A percentile compares a stretch with the other conserved stretches of the same genome.
These are phyloP conservation scores for Emmonsiellopsis sp. DNA, from an alignment of 2,329 filamentous ascomycete genomes.

Conservation along the genomic window DNA sequence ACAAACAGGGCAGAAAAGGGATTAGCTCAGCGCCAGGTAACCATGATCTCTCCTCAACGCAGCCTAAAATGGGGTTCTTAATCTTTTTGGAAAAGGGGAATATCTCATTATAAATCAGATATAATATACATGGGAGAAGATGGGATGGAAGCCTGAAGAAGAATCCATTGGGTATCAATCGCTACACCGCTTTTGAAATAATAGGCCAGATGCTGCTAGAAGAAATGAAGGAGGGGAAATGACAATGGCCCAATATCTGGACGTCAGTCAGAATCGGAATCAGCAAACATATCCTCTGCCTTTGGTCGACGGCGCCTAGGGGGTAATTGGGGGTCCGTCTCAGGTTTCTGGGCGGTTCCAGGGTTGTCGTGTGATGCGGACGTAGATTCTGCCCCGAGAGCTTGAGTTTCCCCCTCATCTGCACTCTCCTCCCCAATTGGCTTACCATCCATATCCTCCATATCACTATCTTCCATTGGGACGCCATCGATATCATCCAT, in stretches of 20 bases:
- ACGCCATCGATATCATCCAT: slow-evolving; percentile 36
- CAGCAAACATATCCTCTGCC: slow-evolving; percentile 81
- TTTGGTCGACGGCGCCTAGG: slow-evolving; percentile 54
- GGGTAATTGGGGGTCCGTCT: slow-evolving; percentile 20
- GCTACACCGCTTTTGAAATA: background rate
- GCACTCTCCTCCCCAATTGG: slow-evolving; percentile 39
- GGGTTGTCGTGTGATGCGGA: slow-evolving; percentile 14
- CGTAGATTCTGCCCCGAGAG: slow-evolving; percentile 18
- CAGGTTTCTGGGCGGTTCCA: slow-evolving; percentile 15
- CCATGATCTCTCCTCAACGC: background rate
- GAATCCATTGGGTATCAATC: background rate
- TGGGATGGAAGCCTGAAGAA: background rate
- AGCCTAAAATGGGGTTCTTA: background rate
- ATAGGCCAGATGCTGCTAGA: background rate
- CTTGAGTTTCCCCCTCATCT: slow-evolving; percentile 25
- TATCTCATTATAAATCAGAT: background rate
- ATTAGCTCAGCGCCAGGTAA: background rate
- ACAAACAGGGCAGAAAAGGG: slow-evolving; percentile 2
- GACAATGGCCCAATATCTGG: background rate
- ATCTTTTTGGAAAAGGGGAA: background rate
- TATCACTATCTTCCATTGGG: slow-evolving; percentile 40
- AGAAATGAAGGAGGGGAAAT: background rate
- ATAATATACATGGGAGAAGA: background rate
- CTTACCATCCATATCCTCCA: slow-evolving; percentile 42
- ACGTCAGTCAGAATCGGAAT: slow-evolving; percentile 51